Evolutionary conservation across 2,329 filamentous ascomycete genomes (phyloP).

Genomic region (Trichophaea hybrida): DNA sequence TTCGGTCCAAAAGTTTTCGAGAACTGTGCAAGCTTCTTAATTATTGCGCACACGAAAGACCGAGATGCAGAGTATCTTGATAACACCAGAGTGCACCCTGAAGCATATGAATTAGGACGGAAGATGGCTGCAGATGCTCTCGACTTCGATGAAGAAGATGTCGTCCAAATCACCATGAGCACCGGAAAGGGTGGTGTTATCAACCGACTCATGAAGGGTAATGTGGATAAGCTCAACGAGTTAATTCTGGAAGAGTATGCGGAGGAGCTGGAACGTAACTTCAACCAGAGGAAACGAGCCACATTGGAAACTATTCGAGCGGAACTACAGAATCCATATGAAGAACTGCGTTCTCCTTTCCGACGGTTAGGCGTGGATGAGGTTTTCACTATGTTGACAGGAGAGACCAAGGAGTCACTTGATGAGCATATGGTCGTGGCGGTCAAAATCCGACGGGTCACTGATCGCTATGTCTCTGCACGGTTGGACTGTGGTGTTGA

Average conservation of each 20-base stretch:
- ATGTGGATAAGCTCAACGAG: slow-evolving; percentile 91
- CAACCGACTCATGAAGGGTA: slow-evolving; percentile 84
- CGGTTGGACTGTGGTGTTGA: slow-evolving; percentile 91
- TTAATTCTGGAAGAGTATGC: slow-evolving; percentile 93
- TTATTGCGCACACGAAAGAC: slow-evolving; percentile 75
- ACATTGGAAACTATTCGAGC: slow-evolving; percentile 93
- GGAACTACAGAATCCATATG: slow-evolving; percentile 82
- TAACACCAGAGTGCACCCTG: slow-evolving; percentile 91
- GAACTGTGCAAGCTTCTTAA: slow-evolving; percentile 92
- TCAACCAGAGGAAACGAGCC: slow-evolving; percentile 85
- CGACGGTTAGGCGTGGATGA: slow-evolving; percentile 55
- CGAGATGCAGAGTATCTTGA: slow-evolving; percentile 80
- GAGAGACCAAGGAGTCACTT: slow-evolving; percentile 73
- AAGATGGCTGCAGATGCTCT: slow-evolving; percentile 98
- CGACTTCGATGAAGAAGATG: slow-evolving; percentile 92
- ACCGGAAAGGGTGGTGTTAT: slow-evolving; percentile 72
- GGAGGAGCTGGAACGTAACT: slow-evolving; percentile 82
- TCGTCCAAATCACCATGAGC: slow-evolving; percentile 85
- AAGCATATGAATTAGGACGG: slow-evolving; percentile 93
- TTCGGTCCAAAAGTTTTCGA: slow-evolving; percentile 87
- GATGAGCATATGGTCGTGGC: slow-evolving; percentile 85
- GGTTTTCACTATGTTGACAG: slow-evolving; percentile 91
- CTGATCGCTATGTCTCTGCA: slow-evolving; percentile 83
- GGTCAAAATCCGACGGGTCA: slow-evolving; percentile 73
- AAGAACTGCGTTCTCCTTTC: slow-evolving; percentile 79